Percentiles rank a stretch among this genome's conserved stretches.
Conservation (phyloP, 768 basidiomycete genomes). For the Lactarius psammicola region DNA sequence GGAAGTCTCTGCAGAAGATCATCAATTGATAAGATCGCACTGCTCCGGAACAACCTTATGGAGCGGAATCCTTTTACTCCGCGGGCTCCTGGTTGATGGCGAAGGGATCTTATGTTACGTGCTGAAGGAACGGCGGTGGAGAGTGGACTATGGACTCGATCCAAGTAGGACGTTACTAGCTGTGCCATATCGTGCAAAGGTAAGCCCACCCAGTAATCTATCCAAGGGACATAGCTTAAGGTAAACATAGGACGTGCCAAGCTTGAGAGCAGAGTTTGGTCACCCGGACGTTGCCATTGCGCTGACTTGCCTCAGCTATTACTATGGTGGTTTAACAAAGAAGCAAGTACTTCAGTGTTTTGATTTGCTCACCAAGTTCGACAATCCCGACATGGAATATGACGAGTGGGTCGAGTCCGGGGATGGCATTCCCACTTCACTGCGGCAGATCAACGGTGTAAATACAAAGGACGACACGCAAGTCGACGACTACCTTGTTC, state of each 20-base stretch:
- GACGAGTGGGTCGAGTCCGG: slow-evolving; percentile 38
- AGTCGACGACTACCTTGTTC: slow-evolving; percentile 32
- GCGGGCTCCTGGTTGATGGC: slow-evolving; percentile 42
- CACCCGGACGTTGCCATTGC: slow-evolving; percentile 50
- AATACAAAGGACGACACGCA: slow-evolving; percentile 44
- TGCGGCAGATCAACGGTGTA: slow-evolving; percentile 39
- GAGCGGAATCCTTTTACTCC: slow-evolving; percentile 42
- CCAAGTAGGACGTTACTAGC: slow-evolving; percentile 44
- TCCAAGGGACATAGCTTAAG: not conserved
- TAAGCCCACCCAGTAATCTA: not conserved
- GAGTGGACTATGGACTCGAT: slow-evolving; percentile 53
- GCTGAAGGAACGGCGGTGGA: slow-evolving; percentile 44
- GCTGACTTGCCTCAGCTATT: slow-evolving; percentile 50
- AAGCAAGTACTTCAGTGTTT: slow-evolving; percentile 42
- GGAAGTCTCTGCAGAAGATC: not conserved
- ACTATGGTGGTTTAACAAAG: slow-evolving; percentile 45
- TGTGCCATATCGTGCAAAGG: slow-evolving; percentile 50
- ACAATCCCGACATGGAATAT: slow-evolving; percentile 45
- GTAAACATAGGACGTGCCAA: slow-evolving; percentile 42
- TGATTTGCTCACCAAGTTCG: slow-evolving; percentile 39
- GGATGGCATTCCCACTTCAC: slow-evolving; percentile 32
- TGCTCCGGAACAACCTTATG: slow-evolving; percentile 31
- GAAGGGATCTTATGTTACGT: slow-evolving; percentile 41
- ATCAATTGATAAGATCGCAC: not conserved
- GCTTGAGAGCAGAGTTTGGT: slow-evolving; percentile 48